A percentile compares a stretch with the other conserved stretches of the same genome.
Evolutionary conservation across 805 yeast species (phyloP).

Genomic region (Torulaspora maleeae): DNA sequence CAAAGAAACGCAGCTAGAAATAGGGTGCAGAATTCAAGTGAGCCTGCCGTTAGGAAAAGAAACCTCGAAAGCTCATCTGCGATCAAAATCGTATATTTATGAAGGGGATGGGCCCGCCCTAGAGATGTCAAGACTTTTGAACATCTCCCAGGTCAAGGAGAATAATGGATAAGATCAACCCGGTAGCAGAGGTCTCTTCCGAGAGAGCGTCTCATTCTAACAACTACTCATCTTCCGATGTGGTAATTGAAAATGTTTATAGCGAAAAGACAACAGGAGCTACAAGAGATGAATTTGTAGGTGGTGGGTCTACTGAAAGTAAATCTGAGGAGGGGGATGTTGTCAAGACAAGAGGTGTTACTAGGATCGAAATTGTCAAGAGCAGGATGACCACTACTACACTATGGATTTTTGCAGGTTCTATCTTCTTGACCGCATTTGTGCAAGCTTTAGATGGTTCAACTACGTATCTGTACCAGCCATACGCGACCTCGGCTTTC

Average conservation of each 20-base stretch:
- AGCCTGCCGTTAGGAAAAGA: no score
- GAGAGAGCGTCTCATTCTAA: background rate
- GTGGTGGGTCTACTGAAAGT: background rate
- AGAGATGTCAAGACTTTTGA: background rate
- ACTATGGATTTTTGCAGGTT: constrained; percentile 18
- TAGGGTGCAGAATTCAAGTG: no score
- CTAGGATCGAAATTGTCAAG: constrained; percentile 29
- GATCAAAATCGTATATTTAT: no score
- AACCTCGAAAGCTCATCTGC: no score
- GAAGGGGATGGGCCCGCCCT: background rate
- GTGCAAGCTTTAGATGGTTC: constrained; percentile 30
- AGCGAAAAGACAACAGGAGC: background rate
- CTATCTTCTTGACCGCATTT: constrained; percentile 31
- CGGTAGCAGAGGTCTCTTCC: background rate
- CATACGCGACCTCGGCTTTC: constrained; percentile 41
- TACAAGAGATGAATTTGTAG: background rate
- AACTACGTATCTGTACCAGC: constrained; percentile 35
- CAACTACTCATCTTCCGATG: background rate
- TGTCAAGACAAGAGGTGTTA: constrained; percentile 25
- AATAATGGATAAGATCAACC: background rate
- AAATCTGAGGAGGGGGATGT: constrained; percentile 5
- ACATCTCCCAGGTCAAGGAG: no score
- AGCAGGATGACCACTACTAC: constrained; percentile 17
- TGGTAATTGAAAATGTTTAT: background rate
- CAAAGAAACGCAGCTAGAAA: no score